These are phyloP conservation scores for Kalmusia sp. DNA, from an alignment of 2,329 filamentous ascomycete species.

Conservation along the genomic window DNA sequence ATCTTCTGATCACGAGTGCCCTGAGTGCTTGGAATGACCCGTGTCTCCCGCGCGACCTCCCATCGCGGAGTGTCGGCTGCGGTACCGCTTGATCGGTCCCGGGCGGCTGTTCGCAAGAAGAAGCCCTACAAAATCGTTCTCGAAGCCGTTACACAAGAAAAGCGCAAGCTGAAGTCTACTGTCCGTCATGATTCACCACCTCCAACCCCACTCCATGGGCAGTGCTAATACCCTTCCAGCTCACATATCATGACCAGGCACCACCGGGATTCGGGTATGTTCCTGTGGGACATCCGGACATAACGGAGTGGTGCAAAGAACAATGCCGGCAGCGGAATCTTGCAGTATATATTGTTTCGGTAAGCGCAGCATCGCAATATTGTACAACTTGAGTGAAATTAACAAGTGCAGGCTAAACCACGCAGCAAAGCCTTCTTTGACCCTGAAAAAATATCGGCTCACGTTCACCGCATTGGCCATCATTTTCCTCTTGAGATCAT, in stretches of 20 bases:
- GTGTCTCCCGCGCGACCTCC: constrained; percentile 31
- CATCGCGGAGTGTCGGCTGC: constrained; percentile 26
- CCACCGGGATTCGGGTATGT: constrained; percentile 68
- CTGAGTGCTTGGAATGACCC: constrained; percentile 29
- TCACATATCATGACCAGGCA: constrained; percentile 61
- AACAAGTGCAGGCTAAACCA: constrained; percentile 36
- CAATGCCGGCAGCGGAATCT: constrained; percentile 61
- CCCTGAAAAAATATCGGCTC: constrained; percentile 62
- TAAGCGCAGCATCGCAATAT: no score
- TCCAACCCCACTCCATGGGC: constrained; percentile 4
- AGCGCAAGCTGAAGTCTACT: constrained; percentile 63
- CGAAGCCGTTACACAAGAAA: constrained; percentile 64
- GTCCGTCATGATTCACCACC: constrained; percentile 41
- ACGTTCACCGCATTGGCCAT: constrained; percentile 68
- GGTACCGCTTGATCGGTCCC: constrained; percentile 28
- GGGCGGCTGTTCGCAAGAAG: constrained; percentile 40
- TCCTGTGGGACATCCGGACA: constrained; percentile 64
- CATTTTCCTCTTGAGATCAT: constrained; percentile 69
- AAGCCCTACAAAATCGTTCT: constrained; percentile 65
- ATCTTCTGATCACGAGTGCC: background rate
- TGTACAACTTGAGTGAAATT: no score
- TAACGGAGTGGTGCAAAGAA: constrained; percentile 66
- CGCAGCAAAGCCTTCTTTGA: constrained; percentile 59
- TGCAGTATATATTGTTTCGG: constrained; percentile 66
- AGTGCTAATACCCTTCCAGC: constrained; percentile 53